Conservation (phyloP, 1,139 yeast species). For the Scheffersomyces lignicola region DNA sequence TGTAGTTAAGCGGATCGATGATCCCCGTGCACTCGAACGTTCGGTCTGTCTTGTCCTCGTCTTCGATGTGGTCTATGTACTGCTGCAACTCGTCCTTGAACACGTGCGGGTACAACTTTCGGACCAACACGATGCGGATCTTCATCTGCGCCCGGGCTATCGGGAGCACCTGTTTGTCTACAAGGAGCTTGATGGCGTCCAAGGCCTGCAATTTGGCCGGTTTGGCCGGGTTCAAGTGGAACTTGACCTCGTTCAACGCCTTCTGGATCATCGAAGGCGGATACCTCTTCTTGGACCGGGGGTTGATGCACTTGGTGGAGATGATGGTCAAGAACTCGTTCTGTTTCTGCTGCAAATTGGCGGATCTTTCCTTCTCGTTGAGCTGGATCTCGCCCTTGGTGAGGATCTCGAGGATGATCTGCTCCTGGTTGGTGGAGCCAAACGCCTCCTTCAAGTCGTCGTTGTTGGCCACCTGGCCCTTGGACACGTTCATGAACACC, state of each 20-base stretch:
- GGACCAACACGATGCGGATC: conserved; percentile 56
- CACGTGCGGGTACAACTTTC: conserved; percentile 49
- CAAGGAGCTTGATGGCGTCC: conserved; percentile 81
- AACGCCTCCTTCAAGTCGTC: conserved; percentile 78
- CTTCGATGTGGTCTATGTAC: conserved; percentile 53
- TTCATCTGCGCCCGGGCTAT: conserved; percentile 95
- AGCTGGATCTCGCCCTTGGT: conserved; percentile 92
- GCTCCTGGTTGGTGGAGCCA: conserved; percentile 73
- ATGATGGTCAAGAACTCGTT: conserved; percentile 83
- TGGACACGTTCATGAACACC: conserved; percentile 88
- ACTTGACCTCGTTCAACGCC: conserved; percentile 76
- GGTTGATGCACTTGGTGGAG: conserved; percentile 90
- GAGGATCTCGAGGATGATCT: conserved; percentile 74
- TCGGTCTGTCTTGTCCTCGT: conserved; percentile 44
- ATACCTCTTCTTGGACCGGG: conserved; percentile 83
- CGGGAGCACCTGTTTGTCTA: conserved; percentile 80
- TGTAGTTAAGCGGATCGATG: conserved; percentile 87
- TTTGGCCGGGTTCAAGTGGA: conserved; percentile 75
- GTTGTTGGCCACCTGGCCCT: conserved; percentile 90
- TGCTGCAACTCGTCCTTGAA: conserved; percentile 51
- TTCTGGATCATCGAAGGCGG: conserved; percentile 94
- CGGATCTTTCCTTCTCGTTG: conserved; percentile 88
- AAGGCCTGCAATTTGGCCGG: conserved; percentile 87
- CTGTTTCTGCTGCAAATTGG: conserved; percentile 70
- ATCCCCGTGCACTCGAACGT: conserved; percentile 66